Percentiles rank a stretch among this genome's conserved stretches.
Conservation (phyloP, 2,329 filamentous ascomycete genomes). For the Fusarium phyllophilum region DNA sequence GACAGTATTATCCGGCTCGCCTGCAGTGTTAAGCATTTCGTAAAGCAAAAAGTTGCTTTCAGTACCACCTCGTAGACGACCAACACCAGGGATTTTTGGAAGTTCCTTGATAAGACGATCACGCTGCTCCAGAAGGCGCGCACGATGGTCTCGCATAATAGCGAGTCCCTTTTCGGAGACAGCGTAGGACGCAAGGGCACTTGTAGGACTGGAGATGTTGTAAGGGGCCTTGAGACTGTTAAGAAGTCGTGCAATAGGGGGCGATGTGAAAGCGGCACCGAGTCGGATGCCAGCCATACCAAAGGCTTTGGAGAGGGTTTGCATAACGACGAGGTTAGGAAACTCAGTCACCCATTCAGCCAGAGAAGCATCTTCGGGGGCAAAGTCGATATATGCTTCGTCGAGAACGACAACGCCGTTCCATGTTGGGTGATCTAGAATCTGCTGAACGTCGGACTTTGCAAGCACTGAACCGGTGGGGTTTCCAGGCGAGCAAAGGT, state of each 20-base stretch:
- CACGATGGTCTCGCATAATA: conserved; percentile 76
- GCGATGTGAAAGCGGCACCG: conserved; percentile 83
- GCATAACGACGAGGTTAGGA: conserved; percentile 97
- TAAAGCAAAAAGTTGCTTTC: conserved; percentile 91
- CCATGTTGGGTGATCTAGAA: conserved; percentile 90
- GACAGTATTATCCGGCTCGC: conserved; percentile 79
- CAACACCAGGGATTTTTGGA: conserved; percentile 79
- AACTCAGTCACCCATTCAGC: conserved; percentile 93
- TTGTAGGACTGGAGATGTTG: conserved; percentile 91
- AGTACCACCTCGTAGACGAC: conserved; percentile 80
- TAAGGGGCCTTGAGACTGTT: conserved; percentile 97
- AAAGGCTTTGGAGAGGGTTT: conserved; percentile 98
- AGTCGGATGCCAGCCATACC: conserved; percentile 93
- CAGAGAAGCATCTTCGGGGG: conserved; percentile 77
- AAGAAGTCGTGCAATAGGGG: conserved; percentile 79
- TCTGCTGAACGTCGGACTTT: conserved; percentile 76
- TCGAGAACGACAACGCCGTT: conserved; percentile 94
- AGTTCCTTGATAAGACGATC: conserved; percentile 79
- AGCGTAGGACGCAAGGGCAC: conserved; percentile 79
- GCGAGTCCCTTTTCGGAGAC: conserved; percentile 73
- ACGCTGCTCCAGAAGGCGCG: conserved; percentile 78
- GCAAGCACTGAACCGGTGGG: conserved; percentile 84
- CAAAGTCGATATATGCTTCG: conserved; percentile 96
- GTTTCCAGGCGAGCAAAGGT: conserved; percentile 95
- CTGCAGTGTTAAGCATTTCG: conserved; percentile 80